Percentiles rank a stretch among this genome's conserved stretches.
These are phyloP conservation scores for Aspergillus felis DNA, from an alignment of 2,329 filamentous ascomycete species.

Conservation along the genomic window DNA sequence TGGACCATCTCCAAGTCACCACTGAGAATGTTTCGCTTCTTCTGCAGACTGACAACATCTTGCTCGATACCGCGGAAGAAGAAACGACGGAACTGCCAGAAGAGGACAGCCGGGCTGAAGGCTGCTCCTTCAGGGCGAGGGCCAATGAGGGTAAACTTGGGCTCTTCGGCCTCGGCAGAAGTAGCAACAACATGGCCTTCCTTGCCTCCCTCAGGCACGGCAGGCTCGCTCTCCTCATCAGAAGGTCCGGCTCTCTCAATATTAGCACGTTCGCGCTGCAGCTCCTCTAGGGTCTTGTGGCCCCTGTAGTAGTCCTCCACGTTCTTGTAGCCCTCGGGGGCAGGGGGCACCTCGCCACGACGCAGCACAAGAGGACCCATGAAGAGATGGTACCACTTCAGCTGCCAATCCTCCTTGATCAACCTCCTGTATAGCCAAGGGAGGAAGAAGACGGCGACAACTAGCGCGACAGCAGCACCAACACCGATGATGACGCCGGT, in stretches of 20 bases:
- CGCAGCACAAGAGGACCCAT: slow-evolving; percentile 14
- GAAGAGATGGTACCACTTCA: slow-evolving; percentile 11
- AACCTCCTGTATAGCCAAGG: slow-evolving; percentile 15
- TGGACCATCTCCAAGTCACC: slow-evolving; percentile 15
- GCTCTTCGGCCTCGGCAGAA: neutral
- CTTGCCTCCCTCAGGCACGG: neutral
- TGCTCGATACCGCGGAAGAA: slow-evolving; percentile 16
- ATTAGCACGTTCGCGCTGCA: slow-evolving; percentile 10
- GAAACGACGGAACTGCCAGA: slow-evolving; percentile 12
- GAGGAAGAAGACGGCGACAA: slow-evolving; percentile 8
- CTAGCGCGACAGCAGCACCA: slow-evolving; percentile 8
- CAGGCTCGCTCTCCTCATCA: slow-evolving; percentile 1
- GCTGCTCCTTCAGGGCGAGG: slow-evolving; percentile 13
- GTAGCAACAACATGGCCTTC: neutral
- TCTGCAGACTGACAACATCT: slow-evolving; percentile 13
- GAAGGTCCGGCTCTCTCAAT: neutral
- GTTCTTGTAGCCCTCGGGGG: slow-evolving; percentile 2
- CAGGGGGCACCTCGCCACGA: slow-evolving; percentile 11
- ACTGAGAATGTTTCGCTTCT: slow-evolving; percentile 13
- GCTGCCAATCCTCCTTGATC: slow-evolving; percentile 13
- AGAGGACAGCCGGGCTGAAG: slow-evolving; percentile 11
- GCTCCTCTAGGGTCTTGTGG: slow-evolving; percentile 16
- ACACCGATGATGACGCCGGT: slow-evolving; percentile 12
- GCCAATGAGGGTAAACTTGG: slow-evolving; percentile 5
- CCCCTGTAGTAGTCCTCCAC: slow-evolving; percentile 15